Evolutionary conservation across 148 eudicot species (phyloP).

Genomic region (Chenopodium formosanum): DNA sequence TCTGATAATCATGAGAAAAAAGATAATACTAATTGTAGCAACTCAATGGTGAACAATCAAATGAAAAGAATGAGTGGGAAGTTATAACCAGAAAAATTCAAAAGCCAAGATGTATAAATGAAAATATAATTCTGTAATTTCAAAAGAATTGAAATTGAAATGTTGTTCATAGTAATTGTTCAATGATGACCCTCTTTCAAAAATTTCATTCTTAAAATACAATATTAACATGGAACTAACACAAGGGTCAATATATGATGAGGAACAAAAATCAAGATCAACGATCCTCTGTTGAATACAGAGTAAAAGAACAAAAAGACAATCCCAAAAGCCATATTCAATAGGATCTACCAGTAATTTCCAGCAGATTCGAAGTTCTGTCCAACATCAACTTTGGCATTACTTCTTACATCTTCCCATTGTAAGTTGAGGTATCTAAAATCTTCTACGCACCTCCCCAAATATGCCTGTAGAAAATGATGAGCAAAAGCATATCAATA

Average conservation of each 20-base stretch:
- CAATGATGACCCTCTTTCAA: background rate
- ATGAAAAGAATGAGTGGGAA: too few relatives aligned
- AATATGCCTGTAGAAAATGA: constrained; percentile 21
- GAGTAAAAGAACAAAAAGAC: background rate
- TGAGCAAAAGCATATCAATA: background rate
- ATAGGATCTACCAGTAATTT: background rate
- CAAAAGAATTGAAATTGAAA: background rate
- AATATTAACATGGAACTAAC: background rate
- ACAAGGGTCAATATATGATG: background rate
- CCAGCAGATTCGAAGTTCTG: background rate
- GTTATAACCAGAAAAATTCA: too few relatives aligned
- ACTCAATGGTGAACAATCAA: too few relatives aligned
- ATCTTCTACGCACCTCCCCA: constrained; percentile 18
- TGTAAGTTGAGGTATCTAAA: background rate
- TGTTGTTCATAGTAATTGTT: background rate
- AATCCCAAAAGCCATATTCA: background rate
- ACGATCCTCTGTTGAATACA: background rate
- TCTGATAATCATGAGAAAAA: too few relatives aligned
- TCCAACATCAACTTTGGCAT: background rate
- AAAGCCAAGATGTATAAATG: background rate
- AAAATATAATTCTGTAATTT: background rate
- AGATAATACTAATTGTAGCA: too few relatives aligned
- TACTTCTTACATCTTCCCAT: background rate
- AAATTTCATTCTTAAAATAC: background rate
- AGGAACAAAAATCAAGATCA: background rate